phyloP scores from a whole-genome alignment of 2,329 filamentous ascomycete genomes.

The Ophiosphaerella herpotricha region DNA sequence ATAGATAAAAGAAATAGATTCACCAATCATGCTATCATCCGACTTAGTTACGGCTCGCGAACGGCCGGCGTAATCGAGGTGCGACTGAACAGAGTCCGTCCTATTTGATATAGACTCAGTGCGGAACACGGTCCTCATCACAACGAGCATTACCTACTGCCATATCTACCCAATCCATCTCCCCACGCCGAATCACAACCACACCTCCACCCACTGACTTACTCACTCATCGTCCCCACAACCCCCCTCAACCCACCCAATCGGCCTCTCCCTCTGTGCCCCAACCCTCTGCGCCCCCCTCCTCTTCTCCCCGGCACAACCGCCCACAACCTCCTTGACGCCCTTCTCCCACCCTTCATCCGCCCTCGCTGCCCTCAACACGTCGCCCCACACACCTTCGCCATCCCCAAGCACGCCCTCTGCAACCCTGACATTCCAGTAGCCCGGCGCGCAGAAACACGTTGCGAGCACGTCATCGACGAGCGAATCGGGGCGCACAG shows the following conservation, averaged over 20 bases:
- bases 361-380: constrained; percentile 39
- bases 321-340: background rate
- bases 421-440: constrained; percentile 46
- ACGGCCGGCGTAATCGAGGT: too few relatives aligned
- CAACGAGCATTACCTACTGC: too few relatives aligned
- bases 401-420: constrained; percentile 35
- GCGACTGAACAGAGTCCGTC: too few relatives aligned
- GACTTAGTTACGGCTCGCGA: too few relatives aligned
- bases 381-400: constrained; percentile 3
- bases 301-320: constrained; percentile 1
- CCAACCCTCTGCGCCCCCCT: constrained; percentile 32
- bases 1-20: too few relatives aligned
- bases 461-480: constrained; percentile 14
- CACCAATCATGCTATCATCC: too few relatives aligned
- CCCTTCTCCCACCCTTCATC: constrained; percentile 1
- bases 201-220: background rate
- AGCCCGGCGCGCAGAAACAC: constrained; percentile 45
- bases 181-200: too few relatives aligned
- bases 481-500: constrained; percentile 14
- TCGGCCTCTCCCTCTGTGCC: constrained; percentile 35
- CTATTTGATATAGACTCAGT: too few relatives aligned
- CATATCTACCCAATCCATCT: too few relatives aligned
- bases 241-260: constrained; percentile 33
- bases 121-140: too few relatives aligned
- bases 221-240: constrained; percentile 31